Percentiles rank a stretch among this genome's conserved stretches.
Conservation (phyloP, 805 yeast species). For the Yamadazyma takamatsuzukensis region DNA sequence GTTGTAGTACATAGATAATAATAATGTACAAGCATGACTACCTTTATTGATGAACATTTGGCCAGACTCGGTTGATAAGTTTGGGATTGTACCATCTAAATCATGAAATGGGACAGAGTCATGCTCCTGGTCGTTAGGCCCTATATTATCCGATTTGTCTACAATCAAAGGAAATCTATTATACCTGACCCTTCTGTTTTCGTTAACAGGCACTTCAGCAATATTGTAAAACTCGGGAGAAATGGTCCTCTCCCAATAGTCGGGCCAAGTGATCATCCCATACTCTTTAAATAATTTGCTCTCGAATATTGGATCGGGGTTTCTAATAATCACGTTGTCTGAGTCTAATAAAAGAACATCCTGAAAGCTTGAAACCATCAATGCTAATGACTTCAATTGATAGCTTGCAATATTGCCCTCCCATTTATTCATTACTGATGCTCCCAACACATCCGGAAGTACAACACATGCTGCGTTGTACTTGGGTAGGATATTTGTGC, state of each 20-base stretch:
- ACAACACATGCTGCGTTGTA: conserved; percentile 67
- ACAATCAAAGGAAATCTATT: conserved; percentile 22
- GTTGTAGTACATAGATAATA: conserved; percentile 63
- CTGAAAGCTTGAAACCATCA: conserved; percentile 32
- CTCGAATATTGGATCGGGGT: conserved; percentile 28
- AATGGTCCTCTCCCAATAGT: conserved; percentile 37
- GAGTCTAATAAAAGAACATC: conserved; percentile 32
- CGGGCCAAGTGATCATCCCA: conserved; percentile 43
- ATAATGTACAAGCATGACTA: conserved; percentile 53
- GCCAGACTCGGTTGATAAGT: conserved; percentile 68
- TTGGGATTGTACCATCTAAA: conserved; percentile 64
- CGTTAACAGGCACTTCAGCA: conserved; percentile 28
- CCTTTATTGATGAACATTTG: conserved; percentile 57
- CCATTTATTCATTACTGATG: conserved; percentile 38
- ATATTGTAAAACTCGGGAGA: conserved; percentile 35
- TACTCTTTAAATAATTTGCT: conserved; percentile 24
- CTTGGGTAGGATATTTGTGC: conserved; percentile 59
- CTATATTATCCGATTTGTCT: conserved; percentile 7
- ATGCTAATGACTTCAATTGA: conserved; percentile 63
- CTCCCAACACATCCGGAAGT: conserved; percentile 48
- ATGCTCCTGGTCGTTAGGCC: conserved; percentile 9
- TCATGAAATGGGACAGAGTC: conserved; percentile 52
- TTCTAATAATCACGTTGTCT: conserved; percentile 27
- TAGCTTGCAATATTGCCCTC: conserved; percentile 50
- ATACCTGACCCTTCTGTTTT: conserved; percentile 23